phyloP scores from a whole-genome alignment of 345 rosid species.

The Pistacia vera region DNA sequence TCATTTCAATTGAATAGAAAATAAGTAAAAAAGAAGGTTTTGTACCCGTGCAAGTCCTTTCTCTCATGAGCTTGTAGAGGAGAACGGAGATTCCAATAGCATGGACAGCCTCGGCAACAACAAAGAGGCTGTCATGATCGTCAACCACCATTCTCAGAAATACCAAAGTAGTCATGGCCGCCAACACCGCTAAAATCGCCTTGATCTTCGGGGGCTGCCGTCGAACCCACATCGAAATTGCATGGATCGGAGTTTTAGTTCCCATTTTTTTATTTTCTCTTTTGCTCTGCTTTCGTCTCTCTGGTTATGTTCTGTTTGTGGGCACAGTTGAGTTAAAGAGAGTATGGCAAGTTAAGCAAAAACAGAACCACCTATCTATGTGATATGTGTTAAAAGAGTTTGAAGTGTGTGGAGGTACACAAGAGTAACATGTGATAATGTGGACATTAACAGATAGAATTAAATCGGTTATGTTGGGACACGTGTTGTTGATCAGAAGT shows the following conservation, averaged over 20 bases:
- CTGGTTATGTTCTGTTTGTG: neutral
- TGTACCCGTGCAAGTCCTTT: slow-evolving; percentile 86
- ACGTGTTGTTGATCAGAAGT: neutral
- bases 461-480: slow-evolving; percentile 8
- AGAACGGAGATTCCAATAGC: slow-evolving; percentile 85
- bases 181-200: slow-evolving; percentile 61
- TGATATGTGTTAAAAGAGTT: too few relatives aligned
- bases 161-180: slow-evolving; percentile 73
- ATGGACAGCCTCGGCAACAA: slow-evolving; percentile 89
- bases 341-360: too few relatives aligned
- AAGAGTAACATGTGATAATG: neutral
- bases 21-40: neutral
- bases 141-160: slow-evolving; percentile 75
- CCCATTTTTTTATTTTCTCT: slow-evolving; percentile 26
- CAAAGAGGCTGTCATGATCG: slow-evolving; percentile 90
- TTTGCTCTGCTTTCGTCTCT: neutral
- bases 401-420: neutral
- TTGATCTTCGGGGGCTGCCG: slow-evolving; percentile 90
- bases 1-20: neutral
- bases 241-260: slow-evolving; percentile 62
- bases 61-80: slow-evolving; percentile 86
- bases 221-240: slow-evolving; percentile 73
- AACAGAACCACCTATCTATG: too few relatives aligned
- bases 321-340: neutral
- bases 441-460: neutral